Evolutionary conservation across 129 eudicot genomes (phyloP).

Genomic region (Heracleum sosnowskyi): DNA sequence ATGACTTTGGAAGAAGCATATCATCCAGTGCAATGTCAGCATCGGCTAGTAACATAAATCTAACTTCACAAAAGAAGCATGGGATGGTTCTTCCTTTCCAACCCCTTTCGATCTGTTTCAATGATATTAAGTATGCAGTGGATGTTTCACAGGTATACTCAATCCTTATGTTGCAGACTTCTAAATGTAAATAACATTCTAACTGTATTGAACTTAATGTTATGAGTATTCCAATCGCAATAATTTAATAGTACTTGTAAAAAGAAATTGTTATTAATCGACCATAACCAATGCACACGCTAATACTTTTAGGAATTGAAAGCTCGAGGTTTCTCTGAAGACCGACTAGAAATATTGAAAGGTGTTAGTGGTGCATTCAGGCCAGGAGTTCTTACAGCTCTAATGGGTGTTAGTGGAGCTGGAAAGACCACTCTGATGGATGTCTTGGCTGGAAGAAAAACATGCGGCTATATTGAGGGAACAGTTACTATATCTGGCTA

Average conservation of each 20-base stretch:
- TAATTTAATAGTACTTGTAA: background rate
- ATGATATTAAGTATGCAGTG: constrained; percentile 61
- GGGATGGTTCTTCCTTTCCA: constrained; percentile 86
- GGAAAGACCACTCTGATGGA: constrained; percentile 95
- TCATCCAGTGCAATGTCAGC: constrained; percentile 28
- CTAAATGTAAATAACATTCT: background rate
- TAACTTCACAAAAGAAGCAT: constrained; percentile 33
- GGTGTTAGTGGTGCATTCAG: constrained; percentile 85
- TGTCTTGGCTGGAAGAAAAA: constrained; percentile 81
- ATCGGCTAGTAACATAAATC: constrained; percentile 21
- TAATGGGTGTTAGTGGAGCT: constrained; percentile 94
- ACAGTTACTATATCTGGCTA: constrained; percentile 66
- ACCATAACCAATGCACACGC: background rate
- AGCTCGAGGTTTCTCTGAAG: constrained; percentile 52
- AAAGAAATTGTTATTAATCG: background rate
- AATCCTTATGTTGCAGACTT: background rate
- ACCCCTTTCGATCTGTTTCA: constrained; percentile 65
- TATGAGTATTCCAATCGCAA: background rate
- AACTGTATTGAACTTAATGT: background rate
- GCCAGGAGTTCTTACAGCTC: constrained; percentile 88
- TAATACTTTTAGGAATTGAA: constrained; percentile 53
- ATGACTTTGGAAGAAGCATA: constrained; percentile 27
- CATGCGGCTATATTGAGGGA: constrained; percentile 77
- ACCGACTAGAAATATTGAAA: constrained; percentile 55
- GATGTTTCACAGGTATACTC: constrained; percentile 69